Evolutionary conservation across 305 asterid species (phyloP), one percentile per base, ranked within the genome.

Genomic region (Rubia tinctorum): DNA sequence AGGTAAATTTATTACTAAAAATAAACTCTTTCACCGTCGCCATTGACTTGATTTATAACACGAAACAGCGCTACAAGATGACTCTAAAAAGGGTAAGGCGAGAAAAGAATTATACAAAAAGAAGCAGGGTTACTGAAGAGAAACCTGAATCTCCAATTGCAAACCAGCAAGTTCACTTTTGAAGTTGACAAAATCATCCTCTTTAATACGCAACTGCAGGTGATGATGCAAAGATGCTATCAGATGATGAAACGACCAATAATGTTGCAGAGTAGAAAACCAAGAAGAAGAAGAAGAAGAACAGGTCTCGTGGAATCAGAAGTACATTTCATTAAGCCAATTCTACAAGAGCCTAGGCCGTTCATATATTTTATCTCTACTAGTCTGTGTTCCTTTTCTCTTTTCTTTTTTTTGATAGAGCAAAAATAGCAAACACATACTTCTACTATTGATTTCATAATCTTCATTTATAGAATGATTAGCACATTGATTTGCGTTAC

Each of bases 131-230:
- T 39, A 30, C 17, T 69, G 76, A 42, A 82, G 39, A 61, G 51
- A 67, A 60, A 92, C 99, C 98, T 86, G 89, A 76, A 87, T 82
- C 84, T 95, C 93, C 66, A 74, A 81, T 65, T 87, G 96, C 62
- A 84, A 27, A 58, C 60, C 78, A 25, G 95, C 90, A 66, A 95
- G 90, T 70, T 90, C 96, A 23, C 83, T 82, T 87, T 80, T 90
- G 82, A 95, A 86, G 81, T 75, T 73, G 75, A 80, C 78, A 69
- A 95, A 70, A 9, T 75, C 89, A 71, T 85, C 86, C 76, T 95
- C 98, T 76, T 84, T 91, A 43, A 74, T 87, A 75, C 80, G 90
- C 82, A 92, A 77, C 99, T 92, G 88, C 85, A 82, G 62, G 63
- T 42, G 47, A 68, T 39, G 71, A 68, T 18, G 30, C 69, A 78